Percentiles rank a stretch among this genome's conserved stretches.
phyloP scores from a whole-genome alignment of 805 yeast species.

The Priceomyces haplophilus region DNA sequence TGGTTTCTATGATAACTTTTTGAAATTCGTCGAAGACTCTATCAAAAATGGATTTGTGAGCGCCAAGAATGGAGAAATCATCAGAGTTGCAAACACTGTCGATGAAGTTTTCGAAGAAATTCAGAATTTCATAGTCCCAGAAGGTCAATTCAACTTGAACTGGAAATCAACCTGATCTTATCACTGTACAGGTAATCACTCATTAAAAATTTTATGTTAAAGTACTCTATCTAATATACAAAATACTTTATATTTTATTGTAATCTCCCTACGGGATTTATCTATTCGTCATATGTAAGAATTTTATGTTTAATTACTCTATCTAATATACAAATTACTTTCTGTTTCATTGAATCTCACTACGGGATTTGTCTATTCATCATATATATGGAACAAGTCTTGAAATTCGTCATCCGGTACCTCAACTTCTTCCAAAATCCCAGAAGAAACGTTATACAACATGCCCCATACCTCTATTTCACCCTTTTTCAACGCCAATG shows the following conservation, averaged over 20 bases:
- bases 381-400: conserved; percentile 41
- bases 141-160: conserved; percentile 68
- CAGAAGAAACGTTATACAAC: conserved; percentile 79
- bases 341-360: too few species aligned
- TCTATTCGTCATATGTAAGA: background rate
- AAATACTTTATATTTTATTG: background rate
- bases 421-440: conserved; percentile 47
- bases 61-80: conserved; percentile 60
- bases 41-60: conserved; percentile 67
- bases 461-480: conserved; percentile 78
- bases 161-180: conserved; percentile 46
- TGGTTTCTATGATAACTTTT: conserved; percentile 74
- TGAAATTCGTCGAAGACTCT: conserved; percentile 58
- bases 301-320: background rate
- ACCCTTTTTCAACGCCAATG: conserved; percentile 57
- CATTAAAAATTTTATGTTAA: background rate
- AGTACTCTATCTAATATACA: background rate
- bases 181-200: background rate
- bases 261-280: too few species aligned
- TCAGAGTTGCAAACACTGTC: conserved; percentile 64
- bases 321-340: background rate
- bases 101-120: conserved; percentile 66
- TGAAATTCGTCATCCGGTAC: conserved; percentile 42
- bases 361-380: conserved; percentile 20
- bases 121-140: conserved; percentile 60